These are phyloP conservation scores for Vicia sativa DNA, from an alignment of 306 rosid species.

Conservation along the genomic window DNA sequence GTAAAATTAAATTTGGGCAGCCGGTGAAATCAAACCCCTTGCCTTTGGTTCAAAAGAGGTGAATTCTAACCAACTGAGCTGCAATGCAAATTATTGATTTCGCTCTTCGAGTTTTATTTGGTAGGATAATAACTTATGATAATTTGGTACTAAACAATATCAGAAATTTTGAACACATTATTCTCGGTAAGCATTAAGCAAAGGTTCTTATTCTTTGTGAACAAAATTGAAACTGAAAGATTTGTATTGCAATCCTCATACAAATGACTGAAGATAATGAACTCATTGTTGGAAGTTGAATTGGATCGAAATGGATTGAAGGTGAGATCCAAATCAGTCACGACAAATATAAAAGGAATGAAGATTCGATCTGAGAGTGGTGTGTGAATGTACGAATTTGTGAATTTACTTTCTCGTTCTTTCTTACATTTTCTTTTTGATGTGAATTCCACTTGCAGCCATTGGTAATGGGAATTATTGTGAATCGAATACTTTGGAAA, in stretches of 20 bases:
- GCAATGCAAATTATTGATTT: no score
- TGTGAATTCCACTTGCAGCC: neutral
- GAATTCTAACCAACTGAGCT: no score
- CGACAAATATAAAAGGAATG: slow-evolving; percentile 13
- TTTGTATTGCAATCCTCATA: slow-evolving; percentile 60
- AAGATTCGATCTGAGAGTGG: slow-evolving; percentile 67
- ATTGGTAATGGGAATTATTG: slow-evolving; percentile 3
- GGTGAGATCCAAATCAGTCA: slow-evolving; percentile 56
- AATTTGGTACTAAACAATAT: slow-evolving; percentile 2
- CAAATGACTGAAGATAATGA: slow-evolving; percentile 95
- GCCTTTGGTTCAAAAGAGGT: no score
- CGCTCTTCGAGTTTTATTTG: no score
- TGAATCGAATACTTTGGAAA: no score
- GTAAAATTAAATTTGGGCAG: no score
- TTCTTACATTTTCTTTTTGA: no score
- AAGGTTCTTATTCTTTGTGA: neutral
- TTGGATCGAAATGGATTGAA: slow-evolving; percentile 50
- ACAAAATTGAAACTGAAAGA: slow-evolving; percentile 26
- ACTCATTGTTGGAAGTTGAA: slow-evolving; percentile 77
- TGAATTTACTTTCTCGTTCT: neutral
- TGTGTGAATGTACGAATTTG: slow-evolving; percentile 9
- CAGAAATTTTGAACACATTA: neutral
- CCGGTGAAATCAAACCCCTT: no score
- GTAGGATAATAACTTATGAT: no score
- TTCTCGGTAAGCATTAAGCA: neutral